phyloP scores from a whole-genome alignment of 2,329 filamentous ascomycete genomes.

The Aspergillus quadricinctus region DNA sequence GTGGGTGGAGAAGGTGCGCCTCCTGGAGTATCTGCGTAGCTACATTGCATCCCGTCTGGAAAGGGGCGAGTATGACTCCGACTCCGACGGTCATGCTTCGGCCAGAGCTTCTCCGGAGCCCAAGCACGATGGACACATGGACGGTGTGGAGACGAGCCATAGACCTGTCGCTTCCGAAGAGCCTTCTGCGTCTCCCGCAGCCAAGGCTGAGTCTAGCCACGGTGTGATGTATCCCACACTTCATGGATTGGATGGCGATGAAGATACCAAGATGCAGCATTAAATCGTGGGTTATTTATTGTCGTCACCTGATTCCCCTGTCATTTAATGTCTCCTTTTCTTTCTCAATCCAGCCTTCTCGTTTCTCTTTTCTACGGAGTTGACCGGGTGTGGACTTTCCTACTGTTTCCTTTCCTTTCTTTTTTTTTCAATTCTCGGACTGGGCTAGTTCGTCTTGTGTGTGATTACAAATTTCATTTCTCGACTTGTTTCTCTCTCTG shows the following conservation, averaged over 20 bases:
- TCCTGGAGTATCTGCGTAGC: conserved; percentile 56
- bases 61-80: conserved; percentile 45
- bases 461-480: background rate
- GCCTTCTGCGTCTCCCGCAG: background rate
- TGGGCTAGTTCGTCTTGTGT: background rate
- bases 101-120: conserved; percentile 14
- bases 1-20: conserved; percentile 63
- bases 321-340: background rate
- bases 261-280: conserved; percentile 34
- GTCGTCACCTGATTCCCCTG: background rate
- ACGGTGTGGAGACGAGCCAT: conserved; percentile 35
- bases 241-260: conserved; percentile 31
- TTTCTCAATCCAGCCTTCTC: background rate
- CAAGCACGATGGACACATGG: conserved; percentile 21
- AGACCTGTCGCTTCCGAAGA: conserved; percentile 43
- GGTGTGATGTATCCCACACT: conserved; percentile 31
- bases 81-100: conserved; percentile 4
- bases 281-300: conserved; percentile 13
- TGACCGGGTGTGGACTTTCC: background rate
- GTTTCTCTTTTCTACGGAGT: background rate
- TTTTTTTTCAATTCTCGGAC: conserved; percentile 3
- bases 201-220: conserved; percentile 7
- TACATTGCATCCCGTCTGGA: conserved; percentile 55
- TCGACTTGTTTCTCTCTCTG: background rate
- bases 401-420: conserved; percentile 7